These are phyloP conservation scores for Vanderwaltozyma polyspora DNA, from an alignment of 805 yeast species.

Conservation along the genomic window DNA sequence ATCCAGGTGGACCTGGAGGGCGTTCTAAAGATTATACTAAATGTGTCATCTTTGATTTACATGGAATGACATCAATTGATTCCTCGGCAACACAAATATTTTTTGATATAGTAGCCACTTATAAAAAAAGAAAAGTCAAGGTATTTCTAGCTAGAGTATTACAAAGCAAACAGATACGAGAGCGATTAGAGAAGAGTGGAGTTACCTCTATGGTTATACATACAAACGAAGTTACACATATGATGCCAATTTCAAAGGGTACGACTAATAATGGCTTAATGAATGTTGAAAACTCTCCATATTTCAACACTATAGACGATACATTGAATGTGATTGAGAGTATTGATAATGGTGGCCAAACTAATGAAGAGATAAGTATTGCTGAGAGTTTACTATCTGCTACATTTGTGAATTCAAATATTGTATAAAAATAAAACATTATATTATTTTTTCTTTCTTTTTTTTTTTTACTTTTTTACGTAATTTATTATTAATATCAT, in stretches of 20 bases:
- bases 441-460: too few species aligned
- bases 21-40: conserved; percentile 37
- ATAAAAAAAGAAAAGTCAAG: conserved; percentile 41
- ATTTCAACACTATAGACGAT: neutral
- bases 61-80: conserved; percentile 75
- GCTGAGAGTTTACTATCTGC: neutral
- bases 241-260: neutral
- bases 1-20: conserved; percentile 59
- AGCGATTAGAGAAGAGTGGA: conserved; percentile 45
- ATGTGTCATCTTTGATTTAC: conserved; percentile 60
- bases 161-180: conserved; percentile 33
- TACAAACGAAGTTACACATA: neutral
- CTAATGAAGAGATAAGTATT: neutral
- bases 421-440: too few species aligned
- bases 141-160: conserved; percentile 57
- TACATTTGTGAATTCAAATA: neutral
- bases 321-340: neutral
- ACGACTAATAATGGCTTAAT: neutral
- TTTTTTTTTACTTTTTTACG: too few species aligned
- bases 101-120: conserved; percentile 45
- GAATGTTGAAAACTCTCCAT: neutral
- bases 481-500: too few species aligned
- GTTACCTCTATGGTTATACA: conserved; percentile 22
- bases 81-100: conserved; percentile 70
- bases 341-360: neutral